These are phyloP conservation scores for Chalaropsis thielavioides DNA, from an alignment of 2,329 filamentous ascomycete genomes.

Conservation along the genomic window DNA sequence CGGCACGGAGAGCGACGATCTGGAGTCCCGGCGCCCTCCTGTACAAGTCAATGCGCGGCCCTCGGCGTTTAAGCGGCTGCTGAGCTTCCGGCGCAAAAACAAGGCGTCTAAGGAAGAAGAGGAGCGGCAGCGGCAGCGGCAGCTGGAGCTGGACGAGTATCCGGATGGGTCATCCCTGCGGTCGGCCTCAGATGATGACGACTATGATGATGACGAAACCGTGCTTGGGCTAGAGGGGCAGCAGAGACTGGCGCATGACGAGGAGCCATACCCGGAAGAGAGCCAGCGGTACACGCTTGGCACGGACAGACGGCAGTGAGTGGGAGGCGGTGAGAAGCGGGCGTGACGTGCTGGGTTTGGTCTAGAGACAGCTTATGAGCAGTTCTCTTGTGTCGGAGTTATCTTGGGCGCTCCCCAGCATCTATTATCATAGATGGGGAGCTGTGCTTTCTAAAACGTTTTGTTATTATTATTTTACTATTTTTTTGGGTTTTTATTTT, in stretches of 20 bases:
- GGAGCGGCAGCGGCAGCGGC: neutral
- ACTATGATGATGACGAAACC: conserved; percentile 7
- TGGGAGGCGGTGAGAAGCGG: neutral
- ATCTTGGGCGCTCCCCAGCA: neutral
- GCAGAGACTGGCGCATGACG: conserved; percentile 5
- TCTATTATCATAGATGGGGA: neutral
- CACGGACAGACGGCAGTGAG: neutral
- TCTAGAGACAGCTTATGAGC: neutral
- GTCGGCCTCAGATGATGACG: conserved; percentile 7
- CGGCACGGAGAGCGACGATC: neutral
- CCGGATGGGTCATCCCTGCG: neutral
- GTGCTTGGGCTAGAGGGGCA: conserved; percentile 1
- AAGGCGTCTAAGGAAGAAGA: neutral
- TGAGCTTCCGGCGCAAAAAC: conserved; percentile 10
- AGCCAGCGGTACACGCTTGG: conserved; percentile 4
- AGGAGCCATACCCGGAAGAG: conserved; percentile 11
- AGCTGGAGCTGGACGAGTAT: neutral
- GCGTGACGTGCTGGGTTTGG: neutral
- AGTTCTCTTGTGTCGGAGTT: neutral
- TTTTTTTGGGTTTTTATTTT: neutral
- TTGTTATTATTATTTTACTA: conserved; percentile 19
- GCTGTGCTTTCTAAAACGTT: neutral
- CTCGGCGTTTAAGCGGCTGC: conserved; percentile 8
- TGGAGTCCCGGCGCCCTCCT: neutral
- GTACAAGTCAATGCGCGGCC: neutral